These are phyloP conservation scores for Auricularia heimuer DNA, from an alignment of 768 basidiomycete genomes.

Conservation along the genomic window DNA sequence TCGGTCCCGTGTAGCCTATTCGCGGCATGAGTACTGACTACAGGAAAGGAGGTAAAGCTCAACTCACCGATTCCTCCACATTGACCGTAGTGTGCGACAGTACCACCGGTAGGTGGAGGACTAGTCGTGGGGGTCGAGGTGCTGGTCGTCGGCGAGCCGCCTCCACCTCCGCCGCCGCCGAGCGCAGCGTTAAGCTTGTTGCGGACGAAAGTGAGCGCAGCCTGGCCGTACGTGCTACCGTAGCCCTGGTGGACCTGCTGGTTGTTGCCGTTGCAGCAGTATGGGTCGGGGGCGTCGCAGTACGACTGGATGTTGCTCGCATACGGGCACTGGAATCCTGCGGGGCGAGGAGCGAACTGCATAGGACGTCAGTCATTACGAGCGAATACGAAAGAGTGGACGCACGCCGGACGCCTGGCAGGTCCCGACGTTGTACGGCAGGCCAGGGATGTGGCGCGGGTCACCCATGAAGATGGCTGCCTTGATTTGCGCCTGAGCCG, in stretches of 20 bases:
- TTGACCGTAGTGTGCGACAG: too few relatives aligned
- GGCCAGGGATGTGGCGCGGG: constrained; percentile 1
- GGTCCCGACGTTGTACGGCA: constrained; percentile 2
- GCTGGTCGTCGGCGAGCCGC: too few relatives aligned
- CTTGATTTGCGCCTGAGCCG: background rate
- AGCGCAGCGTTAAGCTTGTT: constrained; percentile 7
- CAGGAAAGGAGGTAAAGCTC: too few relatives aligned
- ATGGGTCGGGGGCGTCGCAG: constrained; percentile 5
- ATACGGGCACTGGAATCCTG: constrained; percentile 4
- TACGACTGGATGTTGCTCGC: constrained; percentile 5
- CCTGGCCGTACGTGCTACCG: constrained; percentile 5
- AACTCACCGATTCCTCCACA: too few relatives aligned
- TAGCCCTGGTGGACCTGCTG: constrained; percentile 7
- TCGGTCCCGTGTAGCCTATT: too few relatives aligned
- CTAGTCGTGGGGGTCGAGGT: too few relatives aligned
- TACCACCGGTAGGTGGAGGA: too few relatives aligned
- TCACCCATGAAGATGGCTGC: constrained; percentile 6
- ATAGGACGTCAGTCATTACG: background rate
- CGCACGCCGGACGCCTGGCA: background rate
- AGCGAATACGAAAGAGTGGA: background rate
- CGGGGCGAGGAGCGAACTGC: constrained; percentile 5
- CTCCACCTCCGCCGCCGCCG: background rate
- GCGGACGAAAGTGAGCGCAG: constrained; percentile 3
- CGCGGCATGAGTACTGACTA: too few relatives aligned
- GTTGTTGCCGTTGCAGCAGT: constrained; percentile 9